A percentile compares a stretch with the other conserved stretches of the same genome.
Evolutionary conservation across 192 early-diverging fungal species (phyloP).

Genomic region (Mortierella antarctica): DNA sequence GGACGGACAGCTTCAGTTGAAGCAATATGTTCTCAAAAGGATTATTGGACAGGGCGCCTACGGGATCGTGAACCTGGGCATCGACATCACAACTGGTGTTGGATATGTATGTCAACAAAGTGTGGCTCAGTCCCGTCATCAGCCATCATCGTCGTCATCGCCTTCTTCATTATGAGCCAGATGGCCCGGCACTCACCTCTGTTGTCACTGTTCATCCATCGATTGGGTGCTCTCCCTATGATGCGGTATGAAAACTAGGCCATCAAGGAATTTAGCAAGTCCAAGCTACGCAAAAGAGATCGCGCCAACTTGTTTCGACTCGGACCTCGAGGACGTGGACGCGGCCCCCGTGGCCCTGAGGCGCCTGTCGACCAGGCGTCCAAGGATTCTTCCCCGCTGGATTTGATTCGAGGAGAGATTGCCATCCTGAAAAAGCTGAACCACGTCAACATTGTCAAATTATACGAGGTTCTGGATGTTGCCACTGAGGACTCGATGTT

Average conservation of each 20-base stretch:
- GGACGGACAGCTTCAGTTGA: slow-evolving; percentile 78
- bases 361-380: slow-evolving; percentile 5
- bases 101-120: slow-evolving; percentile 63
- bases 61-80: slow-evolving; percentile 88
- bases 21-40: slow-evolving; percentile 83
- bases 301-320: slow-evolving; percentile 61
- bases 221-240: no score
- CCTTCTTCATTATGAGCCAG: no score
- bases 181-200: no score
- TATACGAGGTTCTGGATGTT: slow-evolving; percentile 96
- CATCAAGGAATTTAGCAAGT: slow-evolving; percentile 96
- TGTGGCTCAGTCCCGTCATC: no score
- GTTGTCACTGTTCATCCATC: no score
- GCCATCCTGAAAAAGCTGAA: slow-evolving; percentile 97
- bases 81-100: slow-evolving; percentile 62
- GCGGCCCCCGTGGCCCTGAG: slow-evolving; percentile 62
- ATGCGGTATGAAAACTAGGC: slow-evolving; percentile 62
- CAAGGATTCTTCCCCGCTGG: slow-evolving; percentile 74
- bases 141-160: no score
- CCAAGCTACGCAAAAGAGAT: slow-evolving; percentile 79
- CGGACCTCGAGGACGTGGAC: slow-evolving; percentile 64
- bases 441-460: slow-evolving; percentile 86
- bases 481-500: slow-evolving; percentile 82
- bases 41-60: slow-evolving; percentile 90
- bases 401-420: slow-evolving; percentile 88